Evolutionary conservation across 139 green algal genomes (phyloP).

Genomic region (Chlamydomonas schloesseri): DNA sequence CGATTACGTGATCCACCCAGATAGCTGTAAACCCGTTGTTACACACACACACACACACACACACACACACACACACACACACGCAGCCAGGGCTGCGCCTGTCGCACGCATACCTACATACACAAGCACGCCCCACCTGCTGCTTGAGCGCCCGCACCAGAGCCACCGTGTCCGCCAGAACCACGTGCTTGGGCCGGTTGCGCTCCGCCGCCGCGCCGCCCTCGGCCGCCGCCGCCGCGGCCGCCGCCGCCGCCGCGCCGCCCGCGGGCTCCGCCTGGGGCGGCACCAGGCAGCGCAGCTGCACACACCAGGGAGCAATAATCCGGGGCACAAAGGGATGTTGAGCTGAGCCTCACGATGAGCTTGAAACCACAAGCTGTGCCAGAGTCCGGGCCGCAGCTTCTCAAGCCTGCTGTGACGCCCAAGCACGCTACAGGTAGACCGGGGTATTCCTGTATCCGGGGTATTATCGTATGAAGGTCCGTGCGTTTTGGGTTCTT

Average conservation of each 20-base stretch:
- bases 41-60: no score
- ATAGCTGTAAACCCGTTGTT: no score
- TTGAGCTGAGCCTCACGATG: no score
- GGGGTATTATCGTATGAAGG: no score
- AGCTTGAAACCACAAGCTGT: background rate
- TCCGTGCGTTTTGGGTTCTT: no score
- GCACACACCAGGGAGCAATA: background rate
- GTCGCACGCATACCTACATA: no score
- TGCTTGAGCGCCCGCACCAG: slow-evolving; percentile 65
- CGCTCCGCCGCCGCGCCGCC: background rate
- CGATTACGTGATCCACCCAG: no score
- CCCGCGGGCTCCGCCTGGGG: background rate
- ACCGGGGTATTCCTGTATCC: no score
- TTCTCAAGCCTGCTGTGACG: background rate
- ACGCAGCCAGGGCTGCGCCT: no score
- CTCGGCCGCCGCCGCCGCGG: background rate
- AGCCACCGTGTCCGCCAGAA: slow-evolving; percentile 74
- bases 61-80: no score
- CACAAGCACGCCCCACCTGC: slow-evolving; percentile 17
- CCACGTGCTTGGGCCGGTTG: slow-evolving; percentile 68
- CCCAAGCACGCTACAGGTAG: no score
- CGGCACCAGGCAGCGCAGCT: slow-evolving; percentile 64
- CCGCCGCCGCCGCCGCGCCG: slow-evolving; percentile 20
- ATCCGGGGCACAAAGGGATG: no score
- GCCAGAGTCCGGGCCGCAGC: background rate